phyloP scores from a whole-genome alignment of 78 protist genomes.

The Guillardia theta region DNA sequence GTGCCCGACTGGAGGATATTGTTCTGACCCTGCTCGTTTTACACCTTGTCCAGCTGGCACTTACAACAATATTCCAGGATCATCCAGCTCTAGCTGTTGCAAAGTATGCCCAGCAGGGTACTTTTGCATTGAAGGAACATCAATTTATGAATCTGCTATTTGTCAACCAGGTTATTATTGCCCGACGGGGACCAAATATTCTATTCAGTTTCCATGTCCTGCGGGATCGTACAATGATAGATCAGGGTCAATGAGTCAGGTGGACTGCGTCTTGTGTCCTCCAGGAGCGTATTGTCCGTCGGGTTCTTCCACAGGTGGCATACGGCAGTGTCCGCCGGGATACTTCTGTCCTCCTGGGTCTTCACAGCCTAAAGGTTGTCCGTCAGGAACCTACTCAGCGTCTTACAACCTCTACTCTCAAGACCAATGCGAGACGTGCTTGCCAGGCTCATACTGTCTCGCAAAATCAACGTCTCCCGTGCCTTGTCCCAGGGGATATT shows the following conservation, averaged over 20 bases:
- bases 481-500: background rate
- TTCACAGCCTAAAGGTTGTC: background rate
- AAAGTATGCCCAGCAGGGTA: background rate
- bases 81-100: background rate
- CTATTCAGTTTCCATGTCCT: slow-evolving; percentile 52
- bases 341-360: background rate
- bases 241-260: background rate
- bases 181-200: slow-evolving; percentile 10
- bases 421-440: too few relatives aligned
- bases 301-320: background rate
- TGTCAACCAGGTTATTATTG: slow-evolving; percentile 49
- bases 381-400: background rate
- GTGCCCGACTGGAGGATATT: slow-evolving; percentile 2
- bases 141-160: background rate
- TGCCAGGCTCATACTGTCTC: slow-evolving; percentile 52
- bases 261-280: background rate
- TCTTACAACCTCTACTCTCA: background rate
- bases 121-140: background rate
- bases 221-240: slow-evolving; percentile 44
- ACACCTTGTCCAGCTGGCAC: slow-evolving; percentile 29
- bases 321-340: background rate
- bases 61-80: background rate
- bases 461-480: background rate
- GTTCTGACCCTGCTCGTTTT: background rate
- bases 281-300: background rate